Base-by-base conservation (phyloP, 1,284 basidiomycete genomes). In the Trametes hirsuta region DNA sequence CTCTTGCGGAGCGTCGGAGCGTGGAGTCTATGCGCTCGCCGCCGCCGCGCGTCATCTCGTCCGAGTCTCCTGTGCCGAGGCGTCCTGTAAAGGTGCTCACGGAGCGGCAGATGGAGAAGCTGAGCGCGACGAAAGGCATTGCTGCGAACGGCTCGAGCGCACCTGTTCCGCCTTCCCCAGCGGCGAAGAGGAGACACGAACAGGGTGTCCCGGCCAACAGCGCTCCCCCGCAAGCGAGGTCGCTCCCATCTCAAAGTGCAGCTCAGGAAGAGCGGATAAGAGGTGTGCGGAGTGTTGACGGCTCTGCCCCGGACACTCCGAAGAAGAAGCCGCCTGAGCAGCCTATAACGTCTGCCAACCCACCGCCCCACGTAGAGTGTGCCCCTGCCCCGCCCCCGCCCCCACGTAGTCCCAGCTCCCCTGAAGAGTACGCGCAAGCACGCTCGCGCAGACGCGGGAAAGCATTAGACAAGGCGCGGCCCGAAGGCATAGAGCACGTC, bases 361-460 rank as follows among this genome's bases (percentile, higher is more conserved):
- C 58, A 5, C 46, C 30, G 22, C 30, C 30, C 30, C 53, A 45
- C 21, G 11, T 34, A 8, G 36, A 48, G 18, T 18, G 18, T 18
- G 18, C 18, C 41, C 49, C 37, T 25, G 55, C 47, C 12, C 49
- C 42, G 25, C 52, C 62, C 3, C 54, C 52, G 39, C 55, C 59
- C 44, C 66, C 68, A 10, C 72, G 68, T 8, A 69, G 68, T 14
- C 74, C 72, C n/a, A 56, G 63, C 25, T 74, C 72, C 18, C 73
- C 77, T 0, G 78, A 77, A 24, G 75, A 77, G 37, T 79, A 80
- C 55, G 70, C 72, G 18, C 60, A 59, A 1, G 76, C 80, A 10
- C 79, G 80, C 11, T 64, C 75, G 24, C 72, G 71, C 51, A 72
- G 79, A 45, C 73, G 81, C 1, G 80, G 77, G 18, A 73, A 75